These are phyloP conservation scores for Trypethelium eluteriae DNA, from an alignment of 495 filamentous ascomycete species.

Conservation along the genomic window DNA sequence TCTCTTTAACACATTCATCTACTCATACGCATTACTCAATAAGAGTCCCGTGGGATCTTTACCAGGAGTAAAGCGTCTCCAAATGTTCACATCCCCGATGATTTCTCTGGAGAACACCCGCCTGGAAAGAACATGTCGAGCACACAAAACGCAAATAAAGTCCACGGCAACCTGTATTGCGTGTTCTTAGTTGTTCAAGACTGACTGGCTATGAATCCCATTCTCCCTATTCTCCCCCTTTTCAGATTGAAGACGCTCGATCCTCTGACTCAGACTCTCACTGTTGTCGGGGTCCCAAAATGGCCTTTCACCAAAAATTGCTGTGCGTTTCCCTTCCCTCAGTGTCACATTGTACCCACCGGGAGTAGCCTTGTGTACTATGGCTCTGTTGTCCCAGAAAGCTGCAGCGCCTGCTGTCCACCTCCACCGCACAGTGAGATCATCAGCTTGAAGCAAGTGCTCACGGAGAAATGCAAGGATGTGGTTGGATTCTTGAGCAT, in stretches of 20 bases:
- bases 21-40: too few relatives aligned
- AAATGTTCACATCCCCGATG: too few relatives aligned
- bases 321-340: constrained; percentile 18
- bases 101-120: too few relatives aligned
- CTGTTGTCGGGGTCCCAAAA: constrained; percentile 1
- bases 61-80: too few relatives aligned
- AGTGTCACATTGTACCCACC: constrained; percentile 13
- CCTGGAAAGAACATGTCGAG: too few relatives aligned
- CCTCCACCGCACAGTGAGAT: constrained; percentile 31
- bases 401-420: constrained; percentile 30
- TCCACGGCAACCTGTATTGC: too few relatives aligned
- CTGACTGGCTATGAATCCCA: not conserved
- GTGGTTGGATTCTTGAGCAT: constrained; percentile 16
- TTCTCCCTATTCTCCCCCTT: not conserved
- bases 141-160: too few relatives aligned
- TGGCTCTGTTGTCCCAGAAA: constrained; percentile 29
- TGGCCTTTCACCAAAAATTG: constrained; percentile 16
- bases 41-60: too few relatives aligned
- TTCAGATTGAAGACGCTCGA: not conserved
- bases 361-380: constrained; percentile 15
- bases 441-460: constrained; percentile 24
- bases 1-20: too few relatives aligned
- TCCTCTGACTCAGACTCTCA: constrained; percentile 3
- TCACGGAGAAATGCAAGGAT: constrained; percentile 22
- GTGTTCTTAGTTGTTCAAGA: not conserved